A percentile compares a stretch with the other conserved stretches of the same genome.
phyloP scores from a whole-genome alignment of 192 early-diverging fungal genomes.

The Neocallimastix lanati region DNA sequence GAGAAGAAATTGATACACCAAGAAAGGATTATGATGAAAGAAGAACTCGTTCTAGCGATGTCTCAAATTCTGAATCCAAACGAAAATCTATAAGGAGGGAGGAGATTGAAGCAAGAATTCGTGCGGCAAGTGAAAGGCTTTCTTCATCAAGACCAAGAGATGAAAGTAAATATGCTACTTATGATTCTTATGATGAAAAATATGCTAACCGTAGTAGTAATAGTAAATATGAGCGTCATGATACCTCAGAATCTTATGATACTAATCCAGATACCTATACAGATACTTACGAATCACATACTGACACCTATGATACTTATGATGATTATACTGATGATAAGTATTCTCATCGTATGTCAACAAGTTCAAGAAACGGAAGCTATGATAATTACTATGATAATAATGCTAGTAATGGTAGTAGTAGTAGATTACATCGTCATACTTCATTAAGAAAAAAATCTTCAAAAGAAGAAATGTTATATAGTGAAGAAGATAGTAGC shows the following conservation, averaged over 20 bases:
- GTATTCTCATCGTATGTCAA: not conserved
- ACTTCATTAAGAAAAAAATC: not conserved
- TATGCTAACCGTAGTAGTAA: not conserved
- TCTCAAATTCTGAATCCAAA: not conserved
- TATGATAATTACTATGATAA: not conserved
- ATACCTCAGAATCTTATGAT: not conserved
- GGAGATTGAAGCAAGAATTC: not conserved
- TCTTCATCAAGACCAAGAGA: not conserved
- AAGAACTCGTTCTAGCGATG: too few species aligned
- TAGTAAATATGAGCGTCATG: not conserved
- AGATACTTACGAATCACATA: not conserved
- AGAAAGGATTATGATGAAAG: too few species aligned
- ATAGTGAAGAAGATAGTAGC: not conserved
- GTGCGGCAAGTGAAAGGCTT: not conserved
- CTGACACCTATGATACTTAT: not conserved
- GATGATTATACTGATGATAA: not conserved
- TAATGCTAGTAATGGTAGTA: not conserved
- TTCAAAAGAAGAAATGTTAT: not conserved
- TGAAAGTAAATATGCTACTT: not conserved
- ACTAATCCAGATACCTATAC: not conserved
- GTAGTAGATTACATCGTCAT: not conserved
- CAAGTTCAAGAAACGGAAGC: not conserved
- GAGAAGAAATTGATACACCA: too few species aligned
- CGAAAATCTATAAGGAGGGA: not conserved
- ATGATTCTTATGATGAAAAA: not conserved